Evolutionary conservation across 345 rosid genomes (phyloP), one percentile per base, ranked within the genome.

Genomic region (Salix dunnii): DNA sequence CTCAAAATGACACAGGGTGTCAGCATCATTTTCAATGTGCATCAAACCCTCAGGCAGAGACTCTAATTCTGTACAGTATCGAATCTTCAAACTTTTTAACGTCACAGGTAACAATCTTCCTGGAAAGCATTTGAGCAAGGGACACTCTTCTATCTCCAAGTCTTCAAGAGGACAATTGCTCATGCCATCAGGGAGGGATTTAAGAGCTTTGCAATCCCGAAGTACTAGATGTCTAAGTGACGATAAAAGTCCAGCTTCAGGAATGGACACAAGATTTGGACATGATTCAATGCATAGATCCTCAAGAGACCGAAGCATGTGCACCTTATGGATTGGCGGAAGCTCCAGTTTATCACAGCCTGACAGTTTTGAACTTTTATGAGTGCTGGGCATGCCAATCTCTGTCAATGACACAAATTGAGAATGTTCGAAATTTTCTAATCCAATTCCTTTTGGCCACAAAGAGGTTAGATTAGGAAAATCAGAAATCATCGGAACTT

Each of bases 151-250:
- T 31, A 75, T 67, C 46, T 48, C 35, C 72, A 80, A 72, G 48
- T 27, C 31, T 28, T 80, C 80, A 68, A 81, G 83, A 46, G 6
- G 36, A 61, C 67, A 68, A 21, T 14, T 21, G 71, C 38, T 28
- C 6, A 27, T n/a, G 65, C 60, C 63, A 25, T 73, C 74, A 6
- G 68, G 55, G 33, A 80, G 43, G 30, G 23, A 51, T 75, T 17
- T 9, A 46, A 75, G 67, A 43, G 61, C 51, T 31, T 66, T 12
- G 66, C 79, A 79, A 42, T 67, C 25, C 35, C 25, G 35, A 42
- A 79, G 14, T 30, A 38, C 72, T 16, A 80, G 51, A 66, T 51
- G 70, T 67, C 67, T 75, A 21, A 75, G 68, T 27, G 49, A 18
- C 35, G 68, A 43, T 62, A 55, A 55, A n/a, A n/a, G 62, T 55